Evolutionary conservation across 768 basidiomycete genomes (phyloP), one percentile per base, ranked within the genome.

Genomic region (Mrakia frigida): DNA sequence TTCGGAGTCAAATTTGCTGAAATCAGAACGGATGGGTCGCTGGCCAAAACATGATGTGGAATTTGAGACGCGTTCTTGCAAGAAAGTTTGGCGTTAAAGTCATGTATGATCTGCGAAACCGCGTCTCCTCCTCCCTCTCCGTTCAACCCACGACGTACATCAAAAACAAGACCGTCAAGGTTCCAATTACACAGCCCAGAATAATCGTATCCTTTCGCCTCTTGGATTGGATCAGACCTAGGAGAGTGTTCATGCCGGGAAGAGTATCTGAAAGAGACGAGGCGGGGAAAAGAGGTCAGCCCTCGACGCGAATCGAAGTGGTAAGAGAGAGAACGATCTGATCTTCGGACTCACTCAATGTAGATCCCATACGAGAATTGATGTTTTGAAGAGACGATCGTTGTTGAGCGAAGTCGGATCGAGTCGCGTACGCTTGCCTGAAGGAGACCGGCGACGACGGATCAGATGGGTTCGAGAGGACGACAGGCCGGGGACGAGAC

Each of bases 401-500:
- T 83, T 99, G 97, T 63, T 89, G 88, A 37, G 88, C 85, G 84
- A 99, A 98, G 84, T 98, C 96, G 31, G 92, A 88, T 41, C 97
- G 90, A 4, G 96, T 98, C 81, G 94, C 97, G 81, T 98, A 95
- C 39, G 96, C 97, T 89, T 98, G 97, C 61, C 94, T 98, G 23
- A 72, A 41, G 76, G 69, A 73, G 50, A 69, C 63, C 67, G 28
- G 7, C 21, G 59, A 70, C 50, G 50, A 31, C 2, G 72, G 31
- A n/a, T 52, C 28, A 59, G 56, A 56, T 2, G 1, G 68, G 23
- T 23, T 11, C 25, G 28, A 41, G 23, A 23, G 28, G 39, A 39
- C 10, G 39, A 37, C 9, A 25, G 39, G 35, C 6, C 1, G 59
- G 10, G 21, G 50, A 60, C 69, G 16, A 31, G 41, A n/a, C n/a